A percentile compares a stretch with the other conserved stretches of the same genome.
phyloP scores from a whole-genome alignment of 2,329 filamentous ascomycete species.

The Aspergillus versicolor region DNA sequence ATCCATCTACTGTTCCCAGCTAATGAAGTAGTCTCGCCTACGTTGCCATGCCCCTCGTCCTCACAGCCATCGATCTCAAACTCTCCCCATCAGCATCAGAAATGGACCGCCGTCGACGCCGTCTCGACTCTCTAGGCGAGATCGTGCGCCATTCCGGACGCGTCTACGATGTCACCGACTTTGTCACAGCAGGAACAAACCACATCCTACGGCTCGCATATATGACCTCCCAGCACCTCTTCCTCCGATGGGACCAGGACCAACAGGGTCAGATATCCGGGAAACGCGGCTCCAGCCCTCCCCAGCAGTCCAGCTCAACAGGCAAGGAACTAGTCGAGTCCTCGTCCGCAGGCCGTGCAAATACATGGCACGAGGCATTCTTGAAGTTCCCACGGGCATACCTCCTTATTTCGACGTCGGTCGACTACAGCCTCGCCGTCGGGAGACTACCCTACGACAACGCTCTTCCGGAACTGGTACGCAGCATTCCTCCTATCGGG shows the following conservation, averaged over 20 bases:
- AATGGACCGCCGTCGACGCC: conserved; percentile 16
- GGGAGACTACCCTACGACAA: conserved; percentile 22
- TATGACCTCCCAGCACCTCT: conserved; percentile 23
- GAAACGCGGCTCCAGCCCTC: neutral
- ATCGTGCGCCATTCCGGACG: conserved; percentile 24
- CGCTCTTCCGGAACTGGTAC: conserved; percentile 22
- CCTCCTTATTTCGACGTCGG: conserved; percentile 26
- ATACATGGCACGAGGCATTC: conserved; percentile 26
- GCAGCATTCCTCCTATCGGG: conserved; percentile 19
- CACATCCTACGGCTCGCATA: conserved; percentile 28
- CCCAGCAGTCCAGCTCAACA: neutral
- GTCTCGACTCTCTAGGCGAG: conserved; percentile 20
- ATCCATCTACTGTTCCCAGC: neutral
- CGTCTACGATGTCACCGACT: conserved; percentile 29
- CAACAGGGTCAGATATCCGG: neutral
- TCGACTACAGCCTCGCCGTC: conserved; percentile 25
- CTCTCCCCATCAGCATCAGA: conserved; percentile 21
- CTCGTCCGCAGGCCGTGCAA: conserved; percentile 9
- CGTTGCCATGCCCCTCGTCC: conserved; percentile 26
- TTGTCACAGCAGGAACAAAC: conserved; percentile 25
- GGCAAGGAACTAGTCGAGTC: neutral
- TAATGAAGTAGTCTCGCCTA: conserved; percentile 23
- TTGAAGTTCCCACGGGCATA: conserved; percentile 25
- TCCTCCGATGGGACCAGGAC: conserved; percentile 15
- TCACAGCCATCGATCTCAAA: conserved; percentile 30